Evolutionary conservation across 202 grass and related monocot genomes (phyloP).

Genomic region (Sporobolus alterniflorus): DNA sequence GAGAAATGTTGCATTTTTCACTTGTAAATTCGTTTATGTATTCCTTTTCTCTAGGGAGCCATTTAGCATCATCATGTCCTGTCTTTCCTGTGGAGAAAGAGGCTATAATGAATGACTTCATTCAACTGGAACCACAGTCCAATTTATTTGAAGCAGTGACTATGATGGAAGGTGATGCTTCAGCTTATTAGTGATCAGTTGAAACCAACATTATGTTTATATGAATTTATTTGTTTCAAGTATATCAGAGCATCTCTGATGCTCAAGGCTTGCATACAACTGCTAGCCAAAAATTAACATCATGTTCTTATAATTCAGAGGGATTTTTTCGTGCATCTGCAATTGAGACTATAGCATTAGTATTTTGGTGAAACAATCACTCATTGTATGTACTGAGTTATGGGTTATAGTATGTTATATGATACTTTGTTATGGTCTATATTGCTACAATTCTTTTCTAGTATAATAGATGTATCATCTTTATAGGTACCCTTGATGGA

Average conservation of each 20-base stretch:
- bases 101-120: constrained; percentile 97
- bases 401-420: background rate
- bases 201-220: background rate
- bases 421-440: background rate
- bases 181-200: background rate
- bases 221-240: background rate
- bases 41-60: constrained; percentile 6
- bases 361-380: background rate
- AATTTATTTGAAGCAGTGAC: constrained; percentile 97
- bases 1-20: too few species aligned
- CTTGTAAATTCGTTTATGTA: constrained; percentile 3
- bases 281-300: background rate
- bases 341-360: constrained; percentile 2
- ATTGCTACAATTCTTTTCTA: background rate
- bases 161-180: constrained; percentile 92
- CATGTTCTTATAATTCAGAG: constrained; percentile 7
- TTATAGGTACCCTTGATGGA: constrained; percentile 85
- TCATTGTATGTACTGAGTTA: background rate
- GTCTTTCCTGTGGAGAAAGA: constrained; percentile 64
- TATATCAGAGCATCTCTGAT: background rate
- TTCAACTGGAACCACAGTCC: constrained; percentile 84
- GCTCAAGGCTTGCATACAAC: background rate
- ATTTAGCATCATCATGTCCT: constrained; percentile 5
- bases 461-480: constrained; percentile 27
- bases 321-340: constrained; percentile 4